Evolutionary conservation across 2,329 filamentous ascomycete species (phyloP).

Genomic region (Thelonectria blattea): DNA sequence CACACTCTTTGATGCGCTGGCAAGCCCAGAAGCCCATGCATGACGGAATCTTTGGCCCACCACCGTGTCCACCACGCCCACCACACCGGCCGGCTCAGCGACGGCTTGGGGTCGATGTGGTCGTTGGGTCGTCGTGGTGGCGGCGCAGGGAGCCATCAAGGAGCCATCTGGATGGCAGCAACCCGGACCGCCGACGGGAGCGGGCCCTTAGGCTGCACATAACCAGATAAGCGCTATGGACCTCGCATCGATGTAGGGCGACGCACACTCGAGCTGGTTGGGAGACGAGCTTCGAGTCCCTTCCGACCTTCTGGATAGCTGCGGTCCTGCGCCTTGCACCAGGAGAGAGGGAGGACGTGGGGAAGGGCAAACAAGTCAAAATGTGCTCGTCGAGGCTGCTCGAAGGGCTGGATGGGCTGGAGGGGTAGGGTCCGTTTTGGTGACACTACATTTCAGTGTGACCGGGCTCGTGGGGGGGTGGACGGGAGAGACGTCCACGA

Average conservation of each 20-base stretch:
- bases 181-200: conserved; percentile 17
- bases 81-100: conserved; percentile 25
- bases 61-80: conserved; percentile 29
- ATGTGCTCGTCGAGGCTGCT: conserved; percentile 26
- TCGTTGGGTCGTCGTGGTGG: conserved; percentile 15
- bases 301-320: conserved; percentile 34
- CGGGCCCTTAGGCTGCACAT: conserved; percentile 18
- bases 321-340: conserved; percentile 31
- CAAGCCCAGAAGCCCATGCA: conserved; percentile 53
- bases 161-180: conserved; percentile 1
- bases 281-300: conserved; percentile 24
- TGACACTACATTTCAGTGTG: conserved; percentile 26
- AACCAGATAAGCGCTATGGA: conserved; percentile 24
- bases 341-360: conserved; percentile 22
- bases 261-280: conserved; percentile 29
- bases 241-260: conserved; percentile 15
- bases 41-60: conserved; percentile 57
- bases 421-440: conserved; percentile 20
- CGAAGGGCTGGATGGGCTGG: conserved; percentile 1
- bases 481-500: conserved; percentile 10
- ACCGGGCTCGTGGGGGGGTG: conserved; percentile 19
- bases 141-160: conserved; percentile 20
- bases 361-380: conserved; percentile 16
- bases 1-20: conserved; percentile 47
- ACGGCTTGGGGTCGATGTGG: conserved; percentile 13